These are phyloP conservation scores for Calonectria ilicicola DNA, from an alignment of 2,329 filamentous ascomycete species.

Conservation along the genomic window DNA sequence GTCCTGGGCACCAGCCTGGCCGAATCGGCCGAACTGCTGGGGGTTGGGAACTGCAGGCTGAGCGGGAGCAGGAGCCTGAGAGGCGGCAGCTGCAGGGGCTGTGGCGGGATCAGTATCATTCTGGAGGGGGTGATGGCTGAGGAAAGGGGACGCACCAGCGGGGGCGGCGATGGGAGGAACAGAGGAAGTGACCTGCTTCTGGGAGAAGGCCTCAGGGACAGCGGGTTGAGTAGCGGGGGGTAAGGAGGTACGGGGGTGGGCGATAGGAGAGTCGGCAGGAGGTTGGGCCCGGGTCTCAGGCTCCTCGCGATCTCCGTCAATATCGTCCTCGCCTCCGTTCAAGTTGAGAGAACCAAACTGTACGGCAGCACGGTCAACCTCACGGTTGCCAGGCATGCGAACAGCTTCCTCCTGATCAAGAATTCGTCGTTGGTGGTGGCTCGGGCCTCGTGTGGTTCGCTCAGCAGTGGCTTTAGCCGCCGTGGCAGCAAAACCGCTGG, in stretches of 20 bases:
- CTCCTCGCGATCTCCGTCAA: conserved; percentile 95
- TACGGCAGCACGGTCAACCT: conserved; percentile 91
- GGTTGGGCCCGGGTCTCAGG: conserved; percentile 94
- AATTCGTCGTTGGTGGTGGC: conserved; percentile 82
- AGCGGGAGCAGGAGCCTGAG: conserved; percentile 37
- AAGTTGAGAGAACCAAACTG: conserved; percentile 97
- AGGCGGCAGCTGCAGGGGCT: conserved; percentile 31
- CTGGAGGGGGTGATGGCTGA: background rate
- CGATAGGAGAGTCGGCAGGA: conserved; percentile 90
- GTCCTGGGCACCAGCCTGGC: conserved; percentile 72
- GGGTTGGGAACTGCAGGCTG: conserved; percentile 68
- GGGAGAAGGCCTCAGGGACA: conserved; percentile 67
- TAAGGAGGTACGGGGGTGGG: conserved; percentile 86
- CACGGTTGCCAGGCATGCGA: conserved; percentile 97
- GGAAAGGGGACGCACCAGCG: conserved; percentile 44
- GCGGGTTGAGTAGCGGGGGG: conserved; percentile 76
- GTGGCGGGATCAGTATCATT: conserved; percentile 23
- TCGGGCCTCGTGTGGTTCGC: conserved; percentile 75
- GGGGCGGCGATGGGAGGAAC: conserved; percentile 53
- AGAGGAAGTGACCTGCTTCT: conserved; percentile 63
- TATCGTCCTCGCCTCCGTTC: conserved; percentile 85
- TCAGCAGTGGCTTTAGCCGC: conserved; percentile 82
- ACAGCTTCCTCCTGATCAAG: conserved; percentile 97
- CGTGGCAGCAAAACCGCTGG: conserved; percentile 81
- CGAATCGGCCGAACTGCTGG: conserved; percentile 79